Conservation (phyloP, 2,329 filamentous ascomycete genomes). For the Phyllosticta citrichinensis region DNA sequence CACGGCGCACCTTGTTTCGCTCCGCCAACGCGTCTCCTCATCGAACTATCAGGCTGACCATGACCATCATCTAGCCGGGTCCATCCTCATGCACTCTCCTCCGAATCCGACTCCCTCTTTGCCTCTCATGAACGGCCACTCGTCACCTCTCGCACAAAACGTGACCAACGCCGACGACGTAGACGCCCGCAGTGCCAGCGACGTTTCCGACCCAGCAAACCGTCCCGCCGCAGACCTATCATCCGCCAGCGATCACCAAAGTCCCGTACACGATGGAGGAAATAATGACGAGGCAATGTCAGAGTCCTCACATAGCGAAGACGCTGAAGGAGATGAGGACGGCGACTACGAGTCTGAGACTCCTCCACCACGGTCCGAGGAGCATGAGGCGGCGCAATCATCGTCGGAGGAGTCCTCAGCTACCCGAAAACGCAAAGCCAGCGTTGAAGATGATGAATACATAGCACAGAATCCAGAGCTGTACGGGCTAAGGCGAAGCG, state of each 20-base stretch:
- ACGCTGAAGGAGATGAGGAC: slow-evolving; percentile 43
- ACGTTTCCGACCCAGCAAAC: slow-evolving; percentile 63
- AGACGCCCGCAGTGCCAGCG: slow-evolving; percentile 57
- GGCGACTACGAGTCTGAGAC: slow-evolving; percentile 66
- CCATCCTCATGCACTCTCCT: slow-evolving; percentile 52
- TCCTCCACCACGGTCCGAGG: slow-evolving; percentile 30
- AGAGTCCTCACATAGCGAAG: slow-evolving; percentile 39
- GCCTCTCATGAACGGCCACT: slow-evolving; percentile 58
- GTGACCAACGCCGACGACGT: slow-evolving; percentile 34
- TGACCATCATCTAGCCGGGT: slow-evolving; percentile 42
- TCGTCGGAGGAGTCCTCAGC: slow-evolving; percentile 62
- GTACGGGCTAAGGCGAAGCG: slow-evolving; percentile 88
- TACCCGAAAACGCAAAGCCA: slow-evolving; percentile 55
- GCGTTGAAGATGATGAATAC: slow-evolving; percentile 64
- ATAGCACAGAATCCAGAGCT: slow-evolving; percentile 89
- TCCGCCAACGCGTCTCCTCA: slow-evolving; percentile 21
- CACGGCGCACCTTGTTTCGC: slow-evolving; percentile 25
- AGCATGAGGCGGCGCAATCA: slow-evolving; percentile 50
- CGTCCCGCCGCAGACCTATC: slow-evolving; percentile 33
- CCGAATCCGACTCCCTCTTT: slow-evolving; percentile 53
- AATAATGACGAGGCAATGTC: slow-evolving; percentile 36
- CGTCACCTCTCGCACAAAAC: slow-evolving; percentile 45
- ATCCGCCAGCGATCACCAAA: slow-evolving; percentile 30
- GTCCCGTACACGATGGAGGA: slow-evolving; percentile 33
- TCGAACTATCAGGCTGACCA: slow-evolving; percentile 33